These are phyloP conservation scores for Talaromyces ruber DNA, from an alignment of 495 filamentous ascomycete species.

Conservation along the genomic window DNA sequence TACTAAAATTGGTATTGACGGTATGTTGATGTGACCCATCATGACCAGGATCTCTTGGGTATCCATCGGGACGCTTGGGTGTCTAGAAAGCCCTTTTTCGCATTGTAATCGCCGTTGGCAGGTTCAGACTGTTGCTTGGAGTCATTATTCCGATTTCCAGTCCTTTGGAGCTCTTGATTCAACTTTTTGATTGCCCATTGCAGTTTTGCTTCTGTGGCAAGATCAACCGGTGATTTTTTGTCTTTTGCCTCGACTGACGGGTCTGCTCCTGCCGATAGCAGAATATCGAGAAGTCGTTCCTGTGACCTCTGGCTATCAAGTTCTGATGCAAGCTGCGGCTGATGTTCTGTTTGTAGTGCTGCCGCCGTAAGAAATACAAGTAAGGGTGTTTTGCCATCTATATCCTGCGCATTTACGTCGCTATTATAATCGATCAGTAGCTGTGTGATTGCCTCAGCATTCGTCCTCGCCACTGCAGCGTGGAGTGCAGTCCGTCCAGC, in stretches of 20 bases:
- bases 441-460: slow-evolving; percentile 4
- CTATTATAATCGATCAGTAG: slow-evolving; percentile 9
- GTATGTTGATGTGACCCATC: too few relatives aligned
- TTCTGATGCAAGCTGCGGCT: neutral
- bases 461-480: neutral
- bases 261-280: slow-evolving; percentile 2
- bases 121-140: neutral
- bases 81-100: neutral
- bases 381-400: slow-evolving; percentile 5
- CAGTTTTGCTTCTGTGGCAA: neutral
- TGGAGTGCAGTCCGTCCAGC: slow-evolving; percentile 2
- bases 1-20: too few relatives aligned
- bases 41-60: neutral
- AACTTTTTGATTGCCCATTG: slow-evolving; percentile 6
- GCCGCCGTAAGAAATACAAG: neutral
- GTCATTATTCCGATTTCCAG: neutral
- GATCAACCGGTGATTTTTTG: neutral
- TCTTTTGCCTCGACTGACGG: neutral
- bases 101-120: neutral
- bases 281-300: neutral
- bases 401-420: slow-evolving; percentile 10
- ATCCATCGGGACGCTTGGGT: neutral
- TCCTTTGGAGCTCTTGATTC: neutral
- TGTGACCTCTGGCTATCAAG: neutral
- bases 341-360: neutral